Base-by-base conservation (phyloP, 306 rosid genomes). In the Pyrus bretschneideri region DNA sequence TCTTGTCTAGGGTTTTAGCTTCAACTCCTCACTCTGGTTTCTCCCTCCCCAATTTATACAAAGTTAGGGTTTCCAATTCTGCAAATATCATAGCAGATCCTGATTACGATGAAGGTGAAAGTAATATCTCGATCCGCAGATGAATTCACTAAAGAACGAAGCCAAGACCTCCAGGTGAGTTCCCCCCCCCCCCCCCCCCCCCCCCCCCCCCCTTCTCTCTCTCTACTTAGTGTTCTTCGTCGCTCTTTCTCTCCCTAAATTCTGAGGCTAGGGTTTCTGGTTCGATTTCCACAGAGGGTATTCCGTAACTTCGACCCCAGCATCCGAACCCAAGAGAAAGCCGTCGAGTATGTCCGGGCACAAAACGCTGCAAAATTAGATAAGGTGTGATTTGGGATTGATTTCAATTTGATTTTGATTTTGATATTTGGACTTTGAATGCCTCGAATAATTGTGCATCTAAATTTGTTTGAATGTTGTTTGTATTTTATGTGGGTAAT, bases 121-220 rank as follows among this genome's bases (percentile, higher is more conserved):
- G 96, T 90, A 35, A 88, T 95, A 76, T 92, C 97, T 13, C 97
- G 99, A 59, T 88, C 97, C 40, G 72, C 85, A 1, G 99, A 92
- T 22, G 99, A 92, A 23, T 89, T 85, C 84, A 95, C 97, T 1
- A 88, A 94, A 44, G 99, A 95, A 82, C 88, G 99, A 76, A 92
- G 99, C 80, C 87, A 92, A 51, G 99, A 95, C 72, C 97, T 95
- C 69, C 98, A 91, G 88, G 98, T 93, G 52, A 82, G 11, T n/a
- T 31, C 29, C 14, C 30, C 10, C 18, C 44, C 38, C 11, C 70
- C 30, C 10, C 18, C 29, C 14, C 30, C 10, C 18, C 44, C 38
- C 11, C 70, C 30, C 10, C 18, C 44, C 38, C 11, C 70, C 0
- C 30, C 30, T 29, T 65, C 49, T 25, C 15, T 72, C n/a, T 5